phyloP scores from a whole-genome alignment of 257 asterid species.

The Rhazya stricta region DNA sequence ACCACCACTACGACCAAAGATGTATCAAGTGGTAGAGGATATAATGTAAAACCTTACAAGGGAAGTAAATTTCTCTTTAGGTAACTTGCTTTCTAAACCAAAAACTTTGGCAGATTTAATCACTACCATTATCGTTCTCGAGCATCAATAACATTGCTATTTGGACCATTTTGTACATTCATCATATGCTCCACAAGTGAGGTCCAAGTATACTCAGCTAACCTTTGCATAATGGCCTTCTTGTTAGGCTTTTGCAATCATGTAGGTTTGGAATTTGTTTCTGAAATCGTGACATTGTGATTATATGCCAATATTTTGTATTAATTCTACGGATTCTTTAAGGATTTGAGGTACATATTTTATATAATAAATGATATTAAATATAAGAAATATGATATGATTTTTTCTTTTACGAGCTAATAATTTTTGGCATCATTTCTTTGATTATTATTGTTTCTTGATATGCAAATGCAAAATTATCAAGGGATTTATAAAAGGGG shows the following conservation, averaged over 20 bases:
- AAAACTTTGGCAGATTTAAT: neutral
- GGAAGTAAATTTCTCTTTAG: slow-evolving; percentile 3
- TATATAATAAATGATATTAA: no score
- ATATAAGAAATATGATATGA: no score
- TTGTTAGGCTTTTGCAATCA: neutral
- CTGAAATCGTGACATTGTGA: neutral
- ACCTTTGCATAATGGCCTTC: neutral
- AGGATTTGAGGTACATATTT: no score
- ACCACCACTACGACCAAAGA: slow-evolving; percentile 1
- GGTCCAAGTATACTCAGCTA: neutral
- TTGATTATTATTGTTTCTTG: no score
- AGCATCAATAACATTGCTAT: neutral
- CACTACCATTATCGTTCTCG: neutral
- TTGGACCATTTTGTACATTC: neutral
- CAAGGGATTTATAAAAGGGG: no score
- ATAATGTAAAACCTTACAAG: neutral
- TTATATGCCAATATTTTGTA: neutral
- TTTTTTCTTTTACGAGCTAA: no score
- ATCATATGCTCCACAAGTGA: neutral
- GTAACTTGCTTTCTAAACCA: neutral
- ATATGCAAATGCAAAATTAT: no score
- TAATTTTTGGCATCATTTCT: no score
- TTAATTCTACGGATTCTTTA: no score
- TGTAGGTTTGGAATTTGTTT: neutral
- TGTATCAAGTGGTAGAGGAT: neutral